phyloP scores from a whole-genome alignment of 2,329 filamentous ascomycete species.

The Aspergillus aculeatinus region DNA sequence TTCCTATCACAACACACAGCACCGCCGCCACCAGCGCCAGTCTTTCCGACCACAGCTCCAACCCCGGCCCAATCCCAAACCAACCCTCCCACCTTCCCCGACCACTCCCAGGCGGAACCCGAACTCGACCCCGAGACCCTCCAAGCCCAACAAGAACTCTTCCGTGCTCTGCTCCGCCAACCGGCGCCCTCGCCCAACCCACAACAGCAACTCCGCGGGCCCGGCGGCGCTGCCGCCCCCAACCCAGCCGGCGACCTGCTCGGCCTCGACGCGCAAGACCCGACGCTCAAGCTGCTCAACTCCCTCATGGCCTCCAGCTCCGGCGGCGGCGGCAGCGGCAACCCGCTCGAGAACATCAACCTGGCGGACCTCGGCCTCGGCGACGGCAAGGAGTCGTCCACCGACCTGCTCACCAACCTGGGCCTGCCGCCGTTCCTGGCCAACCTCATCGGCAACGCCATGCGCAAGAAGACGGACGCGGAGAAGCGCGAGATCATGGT shows the following conservation, averaged over 20 bases:
- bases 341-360: neutral
- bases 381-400: neutral
- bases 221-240: constrained; percentile 11
- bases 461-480: constrained; percentile 38
- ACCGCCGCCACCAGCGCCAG: constrained; percentile 16
- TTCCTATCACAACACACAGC: constrained; percentile 4
- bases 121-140: constrained; percentile 9
- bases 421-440: constrained; percentile 42
- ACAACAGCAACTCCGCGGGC: constrained; percentile 11
- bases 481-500: constrained; percentile 38
- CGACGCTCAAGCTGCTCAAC: constrained; percentile 38
- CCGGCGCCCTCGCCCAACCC: constrained; percentile 23
- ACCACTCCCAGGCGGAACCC: neutral
- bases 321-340: constrained; percentile 17
- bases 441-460: constrained; percentile 39
- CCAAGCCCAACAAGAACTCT: constrained; percentile 36
- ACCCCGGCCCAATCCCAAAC: constrained; percentile 6
- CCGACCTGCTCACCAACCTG: constrained; percentile 43
- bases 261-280: constrained; percentile 25
- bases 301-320: constrained; percentile 36
- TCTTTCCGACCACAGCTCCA: constrained; percentile 10
- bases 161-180: constrained; percentile 43
- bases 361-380: neutral
- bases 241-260: neutral
- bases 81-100: constrained; percentile 23